A percentile compares a stretch with the other conserved stretches of the same genome.
Conservation (phyloP, 257 asterid genomes). For the Solanum peruvianum region DNA sequence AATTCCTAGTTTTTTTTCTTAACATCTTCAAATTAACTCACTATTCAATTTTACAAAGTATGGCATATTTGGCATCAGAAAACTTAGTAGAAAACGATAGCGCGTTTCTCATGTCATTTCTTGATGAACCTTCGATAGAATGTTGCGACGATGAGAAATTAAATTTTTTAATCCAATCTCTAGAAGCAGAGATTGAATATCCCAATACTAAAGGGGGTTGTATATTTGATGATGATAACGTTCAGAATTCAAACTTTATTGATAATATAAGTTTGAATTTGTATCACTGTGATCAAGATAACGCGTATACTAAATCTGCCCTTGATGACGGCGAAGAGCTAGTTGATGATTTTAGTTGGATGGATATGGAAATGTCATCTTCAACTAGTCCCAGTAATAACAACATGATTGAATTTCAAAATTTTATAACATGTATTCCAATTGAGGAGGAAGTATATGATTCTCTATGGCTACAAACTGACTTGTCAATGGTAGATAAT, state of each 20-base stretch:
- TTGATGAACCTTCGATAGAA: background rate
- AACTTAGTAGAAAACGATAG: background rate
- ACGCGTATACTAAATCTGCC: too few relatives aligned
- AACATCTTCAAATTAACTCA: background rate
- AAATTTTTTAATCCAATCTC: conserved; percentile 6
- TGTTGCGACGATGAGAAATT: conserved; percentile 7
- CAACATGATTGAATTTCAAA: background rate
- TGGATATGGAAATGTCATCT: background rate
- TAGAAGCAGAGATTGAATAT: conserved; percentile 3
- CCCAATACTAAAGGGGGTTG: background rate
- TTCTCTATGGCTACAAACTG: conserved; percentile 11
- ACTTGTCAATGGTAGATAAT: background rate
- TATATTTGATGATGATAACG: background rate
- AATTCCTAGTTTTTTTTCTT: background rate
- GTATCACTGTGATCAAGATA: background rate
- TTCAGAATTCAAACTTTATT: background rate
- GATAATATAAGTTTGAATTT: too few relatives aligned
- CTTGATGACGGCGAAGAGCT: background rate
- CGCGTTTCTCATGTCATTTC: conserved; percentile 7
- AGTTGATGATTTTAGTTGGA: conserved; percentile 6
- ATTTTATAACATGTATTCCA: background rate
- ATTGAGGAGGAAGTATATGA: conserved; percentile 1
- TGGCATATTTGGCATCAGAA: background rate
- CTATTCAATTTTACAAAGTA: background rate
- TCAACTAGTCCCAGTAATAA: background rate